These are phyloP conservation scores for Lentinula sp. DNA, from an alignment of 768 basidiomycete genomes.

Conservation along the genomic window DNA sequence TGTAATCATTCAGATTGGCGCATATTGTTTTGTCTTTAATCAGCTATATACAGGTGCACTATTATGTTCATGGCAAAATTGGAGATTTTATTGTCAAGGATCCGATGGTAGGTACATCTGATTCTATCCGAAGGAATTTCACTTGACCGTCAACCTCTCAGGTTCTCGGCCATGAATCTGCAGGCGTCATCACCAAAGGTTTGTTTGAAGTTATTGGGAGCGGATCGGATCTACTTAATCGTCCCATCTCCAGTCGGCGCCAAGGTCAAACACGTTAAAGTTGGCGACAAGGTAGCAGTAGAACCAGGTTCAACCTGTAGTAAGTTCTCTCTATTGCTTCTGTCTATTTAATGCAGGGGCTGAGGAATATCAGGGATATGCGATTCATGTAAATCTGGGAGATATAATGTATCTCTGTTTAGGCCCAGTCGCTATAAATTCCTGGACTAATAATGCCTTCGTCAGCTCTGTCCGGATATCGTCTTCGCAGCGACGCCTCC, in stretches of 20 bases:
- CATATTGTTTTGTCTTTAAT: conserved; percentile 8
- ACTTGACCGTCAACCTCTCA: conserved; percentile 17
- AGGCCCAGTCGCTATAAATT: conserved; percentile 7
- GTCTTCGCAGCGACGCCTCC: conserved; percentile 93
- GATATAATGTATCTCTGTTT: conserved; percentile 58
- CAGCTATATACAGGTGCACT: conserved; percentile 54
- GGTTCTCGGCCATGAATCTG: conserved; percentile 94
- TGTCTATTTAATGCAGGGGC: background rate
- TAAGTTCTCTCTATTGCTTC: conserved; percentile 16
- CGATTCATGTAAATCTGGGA: conserved; percentile 77
- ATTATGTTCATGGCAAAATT: conserved; percentile 71
- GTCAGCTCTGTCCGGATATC: conserved; percentile 79
- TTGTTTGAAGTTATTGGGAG: background rate
- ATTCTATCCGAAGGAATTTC: background rate
- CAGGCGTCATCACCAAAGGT: conserved; percentile 74
- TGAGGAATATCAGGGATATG: conserved; percentile 32
- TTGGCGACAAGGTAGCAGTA: conserved; percentile 85
- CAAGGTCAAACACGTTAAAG: conserved; percentile 68
- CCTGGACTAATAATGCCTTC: background rate
- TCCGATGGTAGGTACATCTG: conserved; percentile 58
- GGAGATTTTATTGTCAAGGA: conserved; percentile 74
- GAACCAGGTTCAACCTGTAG: conserved; percentile 89
- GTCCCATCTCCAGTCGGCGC: conserved; percentile 50
- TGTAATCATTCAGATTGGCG: conserved; percentile 31
- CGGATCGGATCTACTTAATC: background rate